A percentile compares a stretch with the other conserved stretches of the same genome.
phyloP scores from a whole-genome alignment of 1,284 basidiomycete species.

The Malassezia sp. region DNA sequence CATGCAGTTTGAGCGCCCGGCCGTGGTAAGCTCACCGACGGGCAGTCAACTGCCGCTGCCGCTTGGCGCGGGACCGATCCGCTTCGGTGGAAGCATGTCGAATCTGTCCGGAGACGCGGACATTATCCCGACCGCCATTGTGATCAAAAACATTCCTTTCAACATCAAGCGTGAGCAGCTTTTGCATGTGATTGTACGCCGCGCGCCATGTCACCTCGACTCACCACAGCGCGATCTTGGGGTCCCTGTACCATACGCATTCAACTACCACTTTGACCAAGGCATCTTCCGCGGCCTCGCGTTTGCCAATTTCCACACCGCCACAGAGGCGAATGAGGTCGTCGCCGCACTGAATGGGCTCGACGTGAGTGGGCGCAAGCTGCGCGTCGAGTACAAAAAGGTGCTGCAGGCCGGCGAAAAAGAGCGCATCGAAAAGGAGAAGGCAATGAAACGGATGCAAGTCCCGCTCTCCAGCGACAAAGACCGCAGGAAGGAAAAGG shows the following conservation, averaged over 20 bases:
- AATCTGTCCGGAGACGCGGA: conserved; percentile 61
- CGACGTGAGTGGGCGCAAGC: conserved; percentile 92
- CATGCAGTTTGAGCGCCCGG: too few relatives aligned
- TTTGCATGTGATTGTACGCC: conserved; percentile 77
- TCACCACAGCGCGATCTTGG: conserved; percentile 63
- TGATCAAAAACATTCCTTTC: conserved; percentile 99
- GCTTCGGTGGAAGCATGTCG: conserved; percentile 4
- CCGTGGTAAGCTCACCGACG: neutral
- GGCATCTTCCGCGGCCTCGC: conserved; percentile 90
- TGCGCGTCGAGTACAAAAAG: conserved; percentile 98
- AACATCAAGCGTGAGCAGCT: conserved; percentile 91
- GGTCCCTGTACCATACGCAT: conserved; percentile 97
- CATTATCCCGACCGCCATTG: conserved; percentile 95
- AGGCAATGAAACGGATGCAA: conserved; percentile 93
- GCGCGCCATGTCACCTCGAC: too few relatives aligned
- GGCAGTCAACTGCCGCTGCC: neutral
- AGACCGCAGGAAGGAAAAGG: conserved; percentile 23
- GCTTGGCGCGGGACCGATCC: conserved; percentile 3
- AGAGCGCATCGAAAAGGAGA: conserved; percentile 95
- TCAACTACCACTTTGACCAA: conserved; percentile 56
- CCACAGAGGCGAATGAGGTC: conserved; percentile 83
- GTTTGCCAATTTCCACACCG: conserved; percentile 91
- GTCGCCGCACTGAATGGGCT: conserved; percentile 81
- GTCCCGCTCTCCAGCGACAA: conserved; percentile 37
- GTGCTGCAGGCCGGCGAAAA: conserved; percentile 97